Conservation (phyloP, 345 rosid genomes). For the Linum usitatissimum region DNA sequence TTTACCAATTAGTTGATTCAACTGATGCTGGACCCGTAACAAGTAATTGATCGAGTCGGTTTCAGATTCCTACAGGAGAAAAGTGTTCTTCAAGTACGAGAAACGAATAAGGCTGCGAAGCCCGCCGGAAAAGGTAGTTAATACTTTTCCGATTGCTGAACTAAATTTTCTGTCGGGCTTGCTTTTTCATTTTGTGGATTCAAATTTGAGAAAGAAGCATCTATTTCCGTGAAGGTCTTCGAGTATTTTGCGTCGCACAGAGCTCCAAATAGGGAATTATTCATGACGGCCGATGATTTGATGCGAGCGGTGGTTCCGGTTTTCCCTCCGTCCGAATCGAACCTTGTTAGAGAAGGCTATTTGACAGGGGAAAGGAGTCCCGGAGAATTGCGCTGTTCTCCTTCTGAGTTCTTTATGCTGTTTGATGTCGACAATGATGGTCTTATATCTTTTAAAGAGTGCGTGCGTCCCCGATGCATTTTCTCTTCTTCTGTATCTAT, state of each 20-base stretch:
- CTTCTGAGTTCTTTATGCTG: conserved; percentile 83
- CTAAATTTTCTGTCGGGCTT: neutral
- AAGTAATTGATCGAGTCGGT: neutral
- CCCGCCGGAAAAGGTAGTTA: conserved; percentile 78
- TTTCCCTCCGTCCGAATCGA: conserved; percentile 89
- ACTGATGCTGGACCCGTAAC: neutral
- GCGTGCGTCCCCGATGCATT: conserved; percentile 35
- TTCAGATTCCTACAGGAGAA: conserved; percentile 72
- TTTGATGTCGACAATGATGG: conserved; percentile 79
- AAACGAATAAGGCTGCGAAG: conserved; percentile 85
- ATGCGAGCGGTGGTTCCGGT: conserved; percentile 94
- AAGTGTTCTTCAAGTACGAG: conserved; percentile 86
- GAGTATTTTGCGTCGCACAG: conserved; percentile 71
- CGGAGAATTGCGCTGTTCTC: conserved; percentile 62
- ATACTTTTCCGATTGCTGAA: neutral
- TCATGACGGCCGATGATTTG: conserved; percentile 77
- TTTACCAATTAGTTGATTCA: neutral
- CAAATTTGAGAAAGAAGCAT: neutral
- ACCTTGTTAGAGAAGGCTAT: conserved; percentile 76
- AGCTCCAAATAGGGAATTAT: conserved; percentile 49
- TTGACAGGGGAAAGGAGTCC: conserved; percentile 83
- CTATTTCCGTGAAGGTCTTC: conserved; percentile 37
- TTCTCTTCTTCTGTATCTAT: neutral
- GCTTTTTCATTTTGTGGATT: neutral
- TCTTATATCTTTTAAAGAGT: conserved; percentile 79